These are phyloP conservation scores for Cairneyella variabilis DNA, from an alignment of 495 filamentous ascomycete species.

Conservation along the genomic window DNA sequence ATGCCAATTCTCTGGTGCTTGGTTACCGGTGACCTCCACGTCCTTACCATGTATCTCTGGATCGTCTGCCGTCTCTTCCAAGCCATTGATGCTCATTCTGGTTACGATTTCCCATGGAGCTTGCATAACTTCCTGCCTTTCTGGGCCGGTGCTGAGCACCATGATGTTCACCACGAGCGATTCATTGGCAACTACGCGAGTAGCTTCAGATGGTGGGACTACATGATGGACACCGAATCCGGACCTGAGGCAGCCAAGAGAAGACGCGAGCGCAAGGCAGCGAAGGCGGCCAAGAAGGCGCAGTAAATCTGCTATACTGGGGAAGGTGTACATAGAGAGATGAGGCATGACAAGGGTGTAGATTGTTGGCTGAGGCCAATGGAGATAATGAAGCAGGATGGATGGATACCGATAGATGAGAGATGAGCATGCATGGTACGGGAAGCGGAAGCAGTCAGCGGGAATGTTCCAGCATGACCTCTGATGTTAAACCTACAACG, in stretches of 20 bases:
- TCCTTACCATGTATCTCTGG: conserved; percentile 97
- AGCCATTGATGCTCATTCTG: conserved; percentile 94
- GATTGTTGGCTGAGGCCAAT: background rate
- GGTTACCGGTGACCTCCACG: conserved; percentile 81
- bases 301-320: conserved; percentile 12
- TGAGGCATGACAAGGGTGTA: background rate
- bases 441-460: background rate
- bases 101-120: conserved; percentile 97
- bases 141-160: conserved; percentile 97
- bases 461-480: background rate
- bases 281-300: conserved; percentile 41
- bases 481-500: background rate
- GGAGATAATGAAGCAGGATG: background rate
- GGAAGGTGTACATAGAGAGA: conserved; percentile 13
- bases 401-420: background rate
- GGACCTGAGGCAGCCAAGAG: conserved; percentile 81
- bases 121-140: conserved; percentile 93
- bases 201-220: conserved; percentile 99
- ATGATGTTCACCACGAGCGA: conserved; percentile 93
- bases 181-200: conserved; percentile 98
- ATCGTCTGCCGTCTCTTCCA: conserved; percentile 91
- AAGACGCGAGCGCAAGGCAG: conserved; percentile 74
- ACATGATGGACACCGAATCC: conserved; percentile 86
- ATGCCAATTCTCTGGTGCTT: conserved; percentile 82
- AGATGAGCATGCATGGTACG: background rate